Evolutionary conservation across 768 basidiomycete species (phyloP), one percentile per base, ranked within the genome.

Genomic region (Calocybe indica): DNA sequence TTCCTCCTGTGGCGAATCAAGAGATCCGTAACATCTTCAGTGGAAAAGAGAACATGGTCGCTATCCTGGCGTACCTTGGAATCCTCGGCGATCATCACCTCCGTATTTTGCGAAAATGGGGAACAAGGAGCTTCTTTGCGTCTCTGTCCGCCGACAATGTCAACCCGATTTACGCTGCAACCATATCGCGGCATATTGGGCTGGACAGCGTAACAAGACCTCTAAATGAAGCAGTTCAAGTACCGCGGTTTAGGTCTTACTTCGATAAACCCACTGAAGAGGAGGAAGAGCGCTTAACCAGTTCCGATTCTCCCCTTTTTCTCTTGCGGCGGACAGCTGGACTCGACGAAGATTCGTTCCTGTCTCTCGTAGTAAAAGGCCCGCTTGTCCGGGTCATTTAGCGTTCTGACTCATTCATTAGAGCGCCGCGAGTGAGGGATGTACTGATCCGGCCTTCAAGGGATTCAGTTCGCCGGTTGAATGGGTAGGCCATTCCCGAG

Each of bases 61-160:
- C 14, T 2, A 32, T 42, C 6, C 36, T 49, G 7, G 13, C 28
- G 13, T 7, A 6, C n/a, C 52, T 50, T 12, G 52, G 48, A 5
- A 44, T 53, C 32, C 9, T 46, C 33, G 44, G 29, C n/a, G 49
- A 53, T 34, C 28, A 43, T 15, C 52, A 53, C 28, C 41, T 53
- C 5, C 29, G 6, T 11, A 9, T 44, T 2, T 42, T 50, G 9
- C 15, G 33, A 40, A 38, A 45, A 37, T 47, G 34, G 40, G 52
- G 43, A 8, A 13, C 41, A 5, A 33, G 29, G 6, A 22, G 31
- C 6, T 50, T 53, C 30, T 30, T 53, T 15, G n/a, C 35, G 30
- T 49, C 48, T 0, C 15, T 53, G 35, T 46, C 45, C 5, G 35
- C n/a, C 6, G 13, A 30, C 33, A 33, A 38, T 1, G 13, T 49